Conservation (phyloP, 805 yeast species). For the Jamesozyma spencerorum region DNA sequence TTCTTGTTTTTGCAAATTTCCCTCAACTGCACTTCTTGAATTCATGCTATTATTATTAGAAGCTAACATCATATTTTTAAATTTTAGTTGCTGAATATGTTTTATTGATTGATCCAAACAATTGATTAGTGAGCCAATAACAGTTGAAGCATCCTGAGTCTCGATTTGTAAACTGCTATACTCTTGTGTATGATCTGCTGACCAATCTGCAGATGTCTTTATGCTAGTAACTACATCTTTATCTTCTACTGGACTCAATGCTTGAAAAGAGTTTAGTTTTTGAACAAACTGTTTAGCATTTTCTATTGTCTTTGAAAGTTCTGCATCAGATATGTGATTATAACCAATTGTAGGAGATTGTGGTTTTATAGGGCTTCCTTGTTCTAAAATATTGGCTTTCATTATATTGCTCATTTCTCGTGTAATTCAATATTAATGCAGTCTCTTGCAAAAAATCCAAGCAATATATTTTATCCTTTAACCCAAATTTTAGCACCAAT, state of each 20-base stretch:
- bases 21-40: conserved; percentile 24
- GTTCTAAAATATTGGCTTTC: too few relatives aligned
- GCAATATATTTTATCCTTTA: too few relatives aligned
- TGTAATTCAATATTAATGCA: too few relatives aligned
- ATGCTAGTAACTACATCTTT: not conserved
- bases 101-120: conserved; percentile 21
- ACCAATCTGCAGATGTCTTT: too few relatives aligned
- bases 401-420: too few relatives aligned
- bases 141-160: not conserved
- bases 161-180: not conserved
- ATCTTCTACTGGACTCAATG: conserved; percentile 10
- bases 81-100: conserved; percentile 29
- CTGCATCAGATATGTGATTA: not conserved
- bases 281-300: conserved; percentile 10
- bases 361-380: not conserved
- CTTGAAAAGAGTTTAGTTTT: conserved; percentile 4
- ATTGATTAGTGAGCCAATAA: conserved; percentile 14
- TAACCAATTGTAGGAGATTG: not conserved
- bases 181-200: not conserved
- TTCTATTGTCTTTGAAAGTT: conserved; percentile 1
- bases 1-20: conserved; percentile 27
- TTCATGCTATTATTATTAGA: conserved; percentile 18
- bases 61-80: conserved; percentile 34
- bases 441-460: too few relatives aligned
- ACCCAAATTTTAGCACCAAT: too few relatives aligned